Conservation (phyloP, 257 asterid genomes). For the Henckelia pumila region DNA sequence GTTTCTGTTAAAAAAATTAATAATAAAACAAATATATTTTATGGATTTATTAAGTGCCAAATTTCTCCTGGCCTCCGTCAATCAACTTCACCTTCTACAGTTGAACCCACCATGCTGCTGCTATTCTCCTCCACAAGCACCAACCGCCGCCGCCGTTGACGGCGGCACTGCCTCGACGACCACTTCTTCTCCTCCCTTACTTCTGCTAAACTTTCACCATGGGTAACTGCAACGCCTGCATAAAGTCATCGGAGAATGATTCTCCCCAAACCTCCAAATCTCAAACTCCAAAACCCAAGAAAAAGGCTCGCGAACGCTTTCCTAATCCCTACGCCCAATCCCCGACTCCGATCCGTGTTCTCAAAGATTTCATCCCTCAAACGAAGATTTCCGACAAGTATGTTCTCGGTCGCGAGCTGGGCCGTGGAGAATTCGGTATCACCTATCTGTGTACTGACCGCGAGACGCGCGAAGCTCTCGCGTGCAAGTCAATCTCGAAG, state of each 20-base stretch:
- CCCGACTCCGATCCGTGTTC: slow-evolving; percentile 65
- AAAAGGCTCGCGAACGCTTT: slow-evolving; percentile 41
- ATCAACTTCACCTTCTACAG: background rate
- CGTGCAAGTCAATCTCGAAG: slow-evolving; percentile 93
- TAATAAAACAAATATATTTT: no score
- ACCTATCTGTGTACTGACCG: slow-evolving; percentile 91
- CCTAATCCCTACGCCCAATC: slow-evolving; percentile 71
- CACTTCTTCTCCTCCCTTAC: background rate
- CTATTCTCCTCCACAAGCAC: background rate
- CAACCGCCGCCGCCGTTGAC: background rate
- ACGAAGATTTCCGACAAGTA: slow-evolving; percentile 73
- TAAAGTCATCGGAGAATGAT: slow-evolving; percentile 42
- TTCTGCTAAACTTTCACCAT: slow-evolving; percentile 19
- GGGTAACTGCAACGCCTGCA: slow-evolving; percentile 93
- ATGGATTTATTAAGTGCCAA: background rate
- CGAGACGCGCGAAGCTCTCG: slow-evolving; percentile 76
- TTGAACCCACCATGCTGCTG: background rate
- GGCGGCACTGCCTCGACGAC: background rate
- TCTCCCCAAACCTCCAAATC: slow-evolving; percentile 26
- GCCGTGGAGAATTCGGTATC: slow-evolving; percentile 91
- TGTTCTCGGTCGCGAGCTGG: slow-evolving; percentile 82
- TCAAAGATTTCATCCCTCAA: slow-evolving; percentile 57
- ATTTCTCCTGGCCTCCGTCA: background rate
- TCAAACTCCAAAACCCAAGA: slow-evolving; percentile 41
- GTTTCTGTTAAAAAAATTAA: no score